These are phyloP conservation scores for Colletotrichum plurivorum DNA, from an alignment of 2,329 filamentous ascomycete genomes.

Conservation along the genomic window DNA sequence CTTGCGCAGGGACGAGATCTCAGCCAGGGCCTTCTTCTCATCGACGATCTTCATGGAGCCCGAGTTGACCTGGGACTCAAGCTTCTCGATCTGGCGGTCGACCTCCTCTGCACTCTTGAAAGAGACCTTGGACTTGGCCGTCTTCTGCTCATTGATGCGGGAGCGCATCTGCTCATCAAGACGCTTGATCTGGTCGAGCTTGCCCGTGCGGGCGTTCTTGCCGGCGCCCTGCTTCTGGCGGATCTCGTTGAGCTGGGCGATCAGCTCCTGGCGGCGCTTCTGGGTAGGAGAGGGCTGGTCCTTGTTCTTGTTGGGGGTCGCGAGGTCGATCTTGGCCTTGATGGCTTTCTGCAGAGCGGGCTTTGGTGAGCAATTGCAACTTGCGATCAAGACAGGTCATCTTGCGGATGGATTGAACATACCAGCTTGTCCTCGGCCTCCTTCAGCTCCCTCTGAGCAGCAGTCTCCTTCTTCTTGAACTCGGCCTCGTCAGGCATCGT, in stretches of 20 bases:
- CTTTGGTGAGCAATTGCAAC: constrained; percentile 30
- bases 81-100: constrained; percentile 82
- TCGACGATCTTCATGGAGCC: constrained; percentile 97
- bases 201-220: constrained; percentile 83
- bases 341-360: constrained; percentile 78
- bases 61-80: constrained; percentile 88
- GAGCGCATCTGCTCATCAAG: constrained; percentile 91
- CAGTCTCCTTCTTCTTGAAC: constrained; percentile 84
- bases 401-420: constrained; percentile 42
- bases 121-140: constrained; percentile 81
- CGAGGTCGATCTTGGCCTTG: constrained; percentile 89
- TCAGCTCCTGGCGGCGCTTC: constrained; percentile 89
- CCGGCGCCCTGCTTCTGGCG: constrained; percentile 88
- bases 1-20: constrained; percentile 88
- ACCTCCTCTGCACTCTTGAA: constrained; percentile 93
- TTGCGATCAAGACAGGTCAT: not conserved
- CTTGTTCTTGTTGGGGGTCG: constrained; percentile 79
- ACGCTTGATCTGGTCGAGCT: constrained; percentile 92
- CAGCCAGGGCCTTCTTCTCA: constrained; percentile 91
- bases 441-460: constrained; percentile 89
- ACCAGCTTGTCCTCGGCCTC: constrained; percentile 75
- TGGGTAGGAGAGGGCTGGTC: constrained; percentile 85
- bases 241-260: constrained; percentile 85
- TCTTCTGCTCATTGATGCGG: constrained; percentile 89
- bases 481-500: constrained; percentile 89